Evolutionary conservation across 2,329 filamentous ascomycete genomes (phyloP), one percentile per base, ranked within the genome.

Genomic region (Alternaria postmessia): DNA sequence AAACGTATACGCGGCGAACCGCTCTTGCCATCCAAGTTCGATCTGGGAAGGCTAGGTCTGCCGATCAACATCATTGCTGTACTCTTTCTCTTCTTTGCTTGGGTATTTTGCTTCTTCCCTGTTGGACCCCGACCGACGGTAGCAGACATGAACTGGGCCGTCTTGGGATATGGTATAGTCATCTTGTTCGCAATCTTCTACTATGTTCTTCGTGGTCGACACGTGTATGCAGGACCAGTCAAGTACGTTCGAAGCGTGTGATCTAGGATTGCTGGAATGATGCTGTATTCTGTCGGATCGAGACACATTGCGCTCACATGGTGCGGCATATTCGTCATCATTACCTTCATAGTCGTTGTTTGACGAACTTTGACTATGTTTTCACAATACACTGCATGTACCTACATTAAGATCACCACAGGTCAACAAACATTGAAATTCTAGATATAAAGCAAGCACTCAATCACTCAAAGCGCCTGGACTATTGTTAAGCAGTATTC

Each of bases 81-180:
- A 16, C 41, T 71, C 0, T 83, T 81, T 54, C 59, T 83, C 7
- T 30, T 77, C 2, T 77, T 81, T 0, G 59, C 79, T 3, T 82
- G 81, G 52, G 54, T 82, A 2, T 81, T 83, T 51, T 70, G 73
- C 0, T 83, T 83, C 55, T 83, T 83, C 48, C 81, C 81, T 0
- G 51, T 66, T 26, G 55, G 18, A 8, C 65, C 69, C 1, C 82
- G 73, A 79, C 83, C 67, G 75, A 78, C 54, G 65, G 69, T 46
- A 79, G 82, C 64, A 26, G 79, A 74, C 7, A 83, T 84, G 81
- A 83, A 84, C 57, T 84, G 81, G 81, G 77, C 75, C 30, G 66
- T 77, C 24, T 67, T 73, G 3, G 81, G 83, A 66, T 84, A 80
- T 59, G 75, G 78, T 7, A 74, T 69, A 0, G 73, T 81, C 22